phyloP scores from a whole-genome alignment of 495 filamentous ascomycete genomes.

The Collariella sp. region DNA sequence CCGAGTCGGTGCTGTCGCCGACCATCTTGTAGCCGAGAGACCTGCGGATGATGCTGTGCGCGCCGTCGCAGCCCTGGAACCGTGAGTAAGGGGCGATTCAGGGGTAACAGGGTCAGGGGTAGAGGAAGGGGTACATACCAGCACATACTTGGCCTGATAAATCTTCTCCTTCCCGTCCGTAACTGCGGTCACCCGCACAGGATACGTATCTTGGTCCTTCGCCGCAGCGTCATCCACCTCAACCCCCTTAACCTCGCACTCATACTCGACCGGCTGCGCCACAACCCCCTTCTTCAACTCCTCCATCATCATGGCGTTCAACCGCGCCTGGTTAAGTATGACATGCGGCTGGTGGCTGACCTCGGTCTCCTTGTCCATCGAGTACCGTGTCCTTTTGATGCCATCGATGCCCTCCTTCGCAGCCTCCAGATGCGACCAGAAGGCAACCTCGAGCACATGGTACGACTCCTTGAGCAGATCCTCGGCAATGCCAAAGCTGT shows the following conservation, averaged over 20 bases:
- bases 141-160: conserved; percentile 58
- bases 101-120: background rate
- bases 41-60: conserved; percentile 59
- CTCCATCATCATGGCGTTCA: conserved; percentile 55
- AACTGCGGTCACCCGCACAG: conserved; percentile 45
- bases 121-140: conserved; percentile 40
- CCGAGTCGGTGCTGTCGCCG: conserved; percentile 63
- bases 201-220: conserved; percentile 39
- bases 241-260: conserved; percentile 47
- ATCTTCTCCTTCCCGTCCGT: conserved; percentile 44
- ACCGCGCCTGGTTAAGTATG: conserved; percentile 67
- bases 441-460: conserved; percentile 58
- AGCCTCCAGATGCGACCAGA: conserved; percentile 41
- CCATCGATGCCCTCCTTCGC: background rate
- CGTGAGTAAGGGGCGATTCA: conserved; percentile 4
- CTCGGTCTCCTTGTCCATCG: conserved; percentile 54
- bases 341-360: conserved; percentile 64
- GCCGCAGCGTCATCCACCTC: conserved; percentile 40
- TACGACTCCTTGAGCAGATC: conserved; percentile 63
- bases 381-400: conserved; percentile 46
- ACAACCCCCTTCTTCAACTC: conserved; percentile 30
- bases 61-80: conserved; percentile 64
- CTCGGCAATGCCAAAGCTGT: conserved; percentile 66
- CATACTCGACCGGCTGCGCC: conserved; percentile 51
- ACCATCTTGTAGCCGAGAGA: conserved; percentile 62